Percentiles rank a stretch among this genome's conserved stretches.
phyloP scores from a whole-genome alignment of 805 yeast genomes.

The Peterozyma toletana region DNA sequence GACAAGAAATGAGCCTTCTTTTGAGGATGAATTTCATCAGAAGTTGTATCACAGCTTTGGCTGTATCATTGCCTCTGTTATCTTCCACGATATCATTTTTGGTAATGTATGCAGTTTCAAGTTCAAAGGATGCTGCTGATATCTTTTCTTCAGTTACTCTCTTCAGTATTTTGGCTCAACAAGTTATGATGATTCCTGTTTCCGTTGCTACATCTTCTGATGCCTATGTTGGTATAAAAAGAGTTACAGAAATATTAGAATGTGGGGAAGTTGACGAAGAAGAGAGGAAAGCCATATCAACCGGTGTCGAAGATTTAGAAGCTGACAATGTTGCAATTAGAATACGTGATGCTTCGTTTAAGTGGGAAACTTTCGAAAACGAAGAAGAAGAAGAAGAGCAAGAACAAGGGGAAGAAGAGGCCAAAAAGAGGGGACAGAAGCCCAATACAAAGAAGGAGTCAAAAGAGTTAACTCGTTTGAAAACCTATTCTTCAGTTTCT shows the following conservation, averaged over 20 bases:
- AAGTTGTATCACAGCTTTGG: constrained; percentile 53
- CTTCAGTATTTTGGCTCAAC: constrained; percentile 53
- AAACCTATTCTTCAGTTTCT: not conserved
- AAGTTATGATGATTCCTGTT: constrained; percentile 60
- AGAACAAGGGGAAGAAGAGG: too few species aligned
- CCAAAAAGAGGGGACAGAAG: too few species aligned
- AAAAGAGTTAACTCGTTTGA: too few species aligned
- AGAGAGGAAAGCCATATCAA: constrained; percentile 10
- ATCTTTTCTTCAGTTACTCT: constrained; percentile 66
- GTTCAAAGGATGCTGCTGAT: constrained; percentile 43
- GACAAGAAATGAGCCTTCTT: constrained; percentile 52
- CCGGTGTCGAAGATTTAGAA: not conserved
- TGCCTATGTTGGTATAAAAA: constrained; percentile 45
- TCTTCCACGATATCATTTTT: constrained; percentile 58
- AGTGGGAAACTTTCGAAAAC: constrained; percentile 44
- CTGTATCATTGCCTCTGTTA: constrained; percentile 59
- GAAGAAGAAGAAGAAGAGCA: constrained; percentile 8
- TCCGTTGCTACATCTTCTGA: constrained; percentile 54
- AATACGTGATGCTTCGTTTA: constrained; percentile 43
- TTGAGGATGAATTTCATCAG: constrained; percentile 58
- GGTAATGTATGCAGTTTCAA: constrained; percentile 23
- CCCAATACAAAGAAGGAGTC: not conserved
- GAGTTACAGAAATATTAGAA: constrained; percentile 44
- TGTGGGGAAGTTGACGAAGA: constrained; percentile 22
- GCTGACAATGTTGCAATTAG: constrained; percentile 27